phyloP scores from a whole-genome alignment of 768 basidiomycete species.

The Cubamyces sp. region DNA sequence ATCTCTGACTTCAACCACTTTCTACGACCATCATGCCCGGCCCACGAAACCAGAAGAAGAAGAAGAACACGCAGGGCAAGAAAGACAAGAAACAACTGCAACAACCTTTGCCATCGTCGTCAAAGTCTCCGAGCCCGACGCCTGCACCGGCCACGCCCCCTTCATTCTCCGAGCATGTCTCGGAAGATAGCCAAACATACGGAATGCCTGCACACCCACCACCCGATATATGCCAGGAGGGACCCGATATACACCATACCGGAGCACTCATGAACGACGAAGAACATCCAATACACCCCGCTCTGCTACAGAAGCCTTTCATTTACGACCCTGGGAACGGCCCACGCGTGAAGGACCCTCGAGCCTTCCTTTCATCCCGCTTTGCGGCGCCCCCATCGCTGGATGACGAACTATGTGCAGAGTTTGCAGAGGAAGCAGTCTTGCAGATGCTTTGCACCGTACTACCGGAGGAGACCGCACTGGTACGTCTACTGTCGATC shows the following conservation, averaged over 20 bases:
- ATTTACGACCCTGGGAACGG: slow-evolving; percentile 82
- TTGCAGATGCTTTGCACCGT: slow-evolving; percentile 71
- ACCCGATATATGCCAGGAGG: background rate
- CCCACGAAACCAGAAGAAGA: slow-evolving; percentile 57
- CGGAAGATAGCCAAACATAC: background rate
- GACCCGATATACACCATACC: background rate
- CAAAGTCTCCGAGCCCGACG: slow-evolving; percentile 19
- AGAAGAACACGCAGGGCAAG: slow-evolving; percentile 40
- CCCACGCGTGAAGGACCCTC: slow-evolving; percentile 70
- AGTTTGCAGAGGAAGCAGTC: slow-evolving; percentile 78
- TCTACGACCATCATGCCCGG: slow-evolving; percentile 53
- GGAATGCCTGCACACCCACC: background rate
- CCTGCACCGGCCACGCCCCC: slow-evolving; percentile 1
- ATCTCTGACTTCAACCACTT: background rate
- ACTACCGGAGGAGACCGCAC: slow-evolving; percentile 71
- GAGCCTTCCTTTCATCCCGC: slow-evolving; percentile 65
- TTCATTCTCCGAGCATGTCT: background rate
- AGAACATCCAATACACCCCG: slow-evolving; percentile 20
- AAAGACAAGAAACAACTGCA: slow-evolving; percentile 37
- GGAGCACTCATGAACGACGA: background rate
- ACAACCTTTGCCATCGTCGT: slow-evolving; percentile 6
- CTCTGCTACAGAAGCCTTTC: slow-evolving; percentile 48
- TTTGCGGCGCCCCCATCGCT: slow-evolving; percentile 69
- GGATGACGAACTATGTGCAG: slow-evolving; percentile 71
- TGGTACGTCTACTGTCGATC: slow-evolving; percentile 46